Evolutionary conservation across 495 filamentous ascomycete genomes (phyloP).

Genomic region (Arthonia radiata): DNA sequence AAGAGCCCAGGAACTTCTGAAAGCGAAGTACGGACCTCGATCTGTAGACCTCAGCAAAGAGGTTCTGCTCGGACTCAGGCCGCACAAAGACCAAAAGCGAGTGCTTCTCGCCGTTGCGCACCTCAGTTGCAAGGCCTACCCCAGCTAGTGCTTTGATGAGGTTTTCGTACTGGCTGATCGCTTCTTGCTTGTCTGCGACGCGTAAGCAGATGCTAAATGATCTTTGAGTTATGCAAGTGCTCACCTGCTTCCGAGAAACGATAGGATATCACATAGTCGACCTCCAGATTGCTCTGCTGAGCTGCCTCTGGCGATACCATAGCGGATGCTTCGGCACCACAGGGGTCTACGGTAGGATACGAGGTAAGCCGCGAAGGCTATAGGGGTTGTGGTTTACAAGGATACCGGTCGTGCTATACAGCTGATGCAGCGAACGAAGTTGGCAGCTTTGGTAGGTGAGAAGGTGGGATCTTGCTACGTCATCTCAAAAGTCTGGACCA

Average conservation of each 20-base stretch:
- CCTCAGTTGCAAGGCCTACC: constrained; percentile 63
- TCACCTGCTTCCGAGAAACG: constrained; percentile 38
- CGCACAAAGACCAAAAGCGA: constrained; percentile 68
- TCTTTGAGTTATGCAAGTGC: constrained; percentile 5
- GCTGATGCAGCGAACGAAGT: too few species aligned
- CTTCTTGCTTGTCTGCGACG: constrained; percentile 33
- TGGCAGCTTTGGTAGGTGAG: too few species aligned
- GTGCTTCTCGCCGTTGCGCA: constrained; percentile 51
- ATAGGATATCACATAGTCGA: constrained; percentile 87
- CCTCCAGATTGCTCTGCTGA: constrained; percentile 31
- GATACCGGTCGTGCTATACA: too few species aligned
- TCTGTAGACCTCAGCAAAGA: constrained; percentile 28
- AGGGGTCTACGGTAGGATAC: too few species aligned
- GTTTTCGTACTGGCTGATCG: constrained; percentile 45
- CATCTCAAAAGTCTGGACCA: too few species aligned
- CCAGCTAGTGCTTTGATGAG: constrained; percentile 44
- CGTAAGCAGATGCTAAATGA: background rate
- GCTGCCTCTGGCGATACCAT: constrained; percentile 5
- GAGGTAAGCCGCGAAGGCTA: too few species aligned
- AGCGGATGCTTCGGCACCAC: too few species aligned
- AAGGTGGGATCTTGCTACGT: too few species aligned
- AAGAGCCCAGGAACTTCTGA: background rate
- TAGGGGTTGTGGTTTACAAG: too few species aligned
- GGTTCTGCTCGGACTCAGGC: constrained; percentile 37
- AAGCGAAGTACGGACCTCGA: constrained; percentile 24